Conservation (phyloP, 306 rosid genomes). For the Canavalia gladiata region DNA sequence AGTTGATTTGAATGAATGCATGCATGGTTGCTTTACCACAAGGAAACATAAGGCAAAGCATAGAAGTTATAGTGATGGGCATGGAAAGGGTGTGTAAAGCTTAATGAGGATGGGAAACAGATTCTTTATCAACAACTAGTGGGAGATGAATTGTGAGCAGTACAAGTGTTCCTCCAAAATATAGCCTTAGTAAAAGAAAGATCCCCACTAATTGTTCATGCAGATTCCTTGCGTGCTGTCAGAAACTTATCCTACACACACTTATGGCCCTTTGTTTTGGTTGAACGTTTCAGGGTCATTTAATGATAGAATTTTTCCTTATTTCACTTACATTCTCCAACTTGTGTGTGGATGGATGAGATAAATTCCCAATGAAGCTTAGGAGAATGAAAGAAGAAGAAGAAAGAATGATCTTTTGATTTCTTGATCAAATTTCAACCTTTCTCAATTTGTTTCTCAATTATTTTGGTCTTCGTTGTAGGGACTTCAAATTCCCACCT, state of each 20-base stretch:
- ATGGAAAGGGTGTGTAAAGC: not conserved
- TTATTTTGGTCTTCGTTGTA: constrained; percentile 32
- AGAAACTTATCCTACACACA: constrained; percentile 33
- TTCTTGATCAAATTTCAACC: constrained; percentile 5
- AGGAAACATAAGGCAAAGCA: too few species aligned
- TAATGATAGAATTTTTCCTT: constrained; percentile 25
- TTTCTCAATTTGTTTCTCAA: constrained; percentile 19
- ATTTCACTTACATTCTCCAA: constrained; percentile 35
- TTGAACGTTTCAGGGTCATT: constrained; percentile 42
- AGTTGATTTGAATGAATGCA: too few species aligned
- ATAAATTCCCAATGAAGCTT: not conserved
- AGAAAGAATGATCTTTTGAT: not conserved
- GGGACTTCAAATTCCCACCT: constrained; percentile 40
- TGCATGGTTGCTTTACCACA: too few species aligned
- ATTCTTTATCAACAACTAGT: constrained; percentile 20
- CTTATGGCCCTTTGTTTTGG: constrained; percentile 8
- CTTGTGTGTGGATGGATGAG: constrained; percentile 20
- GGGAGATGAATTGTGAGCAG: not conserved
- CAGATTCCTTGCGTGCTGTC: constrained; percentile 56
- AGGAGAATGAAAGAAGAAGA: not conserved
- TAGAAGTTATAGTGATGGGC: too few species aligned
- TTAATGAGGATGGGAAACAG: not conserved
- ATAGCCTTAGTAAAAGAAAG: not conserved
- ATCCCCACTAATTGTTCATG: constrained; percentile 41
- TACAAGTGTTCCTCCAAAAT: constrained; percentile 14